phyloP scores from a whole-genome alignment of 148 eudicot genomes.

The Rhododendron mucronatum region DNA sequence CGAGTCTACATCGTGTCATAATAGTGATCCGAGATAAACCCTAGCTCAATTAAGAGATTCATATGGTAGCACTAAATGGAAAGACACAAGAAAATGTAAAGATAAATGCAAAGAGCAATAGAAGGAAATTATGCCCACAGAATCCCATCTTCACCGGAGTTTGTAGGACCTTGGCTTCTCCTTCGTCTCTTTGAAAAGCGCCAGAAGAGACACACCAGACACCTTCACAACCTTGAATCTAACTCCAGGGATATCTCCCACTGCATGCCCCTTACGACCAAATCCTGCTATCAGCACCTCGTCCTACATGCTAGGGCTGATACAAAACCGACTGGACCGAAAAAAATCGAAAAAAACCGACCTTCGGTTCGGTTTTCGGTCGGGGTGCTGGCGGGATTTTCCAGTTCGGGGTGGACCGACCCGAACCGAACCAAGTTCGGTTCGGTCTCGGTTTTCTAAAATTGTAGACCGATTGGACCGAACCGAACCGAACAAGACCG shows the following conservation, averaged over 20 bases:
- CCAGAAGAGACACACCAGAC: conserved; percentile 33
- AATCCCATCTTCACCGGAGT: not conserved
- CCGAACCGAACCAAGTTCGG: too few relatives aligned
- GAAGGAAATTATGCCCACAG: not conserved
- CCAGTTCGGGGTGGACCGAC: too few relatives aligned
- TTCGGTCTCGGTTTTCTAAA: too few relatives aligned
- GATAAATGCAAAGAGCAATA: not conserved
- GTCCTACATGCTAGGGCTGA: too few relatives aligned
- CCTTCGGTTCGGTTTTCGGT: too few relatives aligned
- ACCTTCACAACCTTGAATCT: conserved; percentile 40
- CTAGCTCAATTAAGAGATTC: not conserved
- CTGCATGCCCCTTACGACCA: conserved; percentile 37
- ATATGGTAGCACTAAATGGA: not conserved
- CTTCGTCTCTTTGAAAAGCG: conserved; percentile 34
- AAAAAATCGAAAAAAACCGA: too few relatives aligned
- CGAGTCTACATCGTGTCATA: not conserved
- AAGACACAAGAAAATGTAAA: not conserved
- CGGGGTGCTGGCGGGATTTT: too few relatives aligned
- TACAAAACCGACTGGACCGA: too few relatives aligned
- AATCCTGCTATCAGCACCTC: conserved; percentile 41
- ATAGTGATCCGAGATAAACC: not conserved
- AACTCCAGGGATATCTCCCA: conserved; percentile 38
- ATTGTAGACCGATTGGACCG: too few relatives aligned
- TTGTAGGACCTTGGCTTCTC: conserved; percentile 30
- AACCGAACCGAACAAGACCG: too few relatives aligned